phyloP scores from a whole-genome alignment of 208 protist species.

The Vickermania spadyakhi region DNA sequence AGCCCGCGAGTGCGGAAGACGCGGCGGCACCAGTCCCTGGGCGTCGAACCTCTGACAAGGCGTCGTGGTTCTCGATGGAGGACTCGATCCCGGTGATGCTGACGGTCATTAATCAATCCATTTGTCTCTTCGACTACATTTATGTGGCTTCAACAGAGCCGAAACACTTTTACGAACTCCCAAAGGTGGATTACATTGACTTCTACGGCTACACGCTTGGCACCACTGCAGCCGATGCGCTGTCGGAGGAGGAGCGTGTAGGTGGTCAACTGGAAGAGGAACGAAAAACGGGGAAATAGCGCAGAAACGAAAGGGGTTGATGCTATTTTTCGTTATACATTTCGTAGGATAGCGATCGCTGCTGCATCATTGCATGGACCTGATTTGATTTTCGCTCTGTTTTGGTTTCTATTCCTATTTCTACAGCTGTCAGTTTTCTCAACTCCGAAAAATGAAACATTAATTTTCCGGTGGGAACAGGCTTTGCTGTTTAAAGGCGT shows the following conservation, averaged over 20 bases:
- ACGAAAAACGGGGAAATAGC: no score
- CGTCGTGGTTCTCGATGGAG: not conserved
- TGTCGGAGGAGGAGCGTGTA: not conserved
- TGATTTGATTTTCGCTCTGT: no score
- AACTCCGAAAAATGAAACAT: no score
- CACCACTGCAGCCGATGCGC: not conserved
- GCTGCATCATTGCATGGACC: no score
- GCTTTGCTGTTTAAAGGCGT: no score
- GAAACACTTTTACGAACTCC: conserved; percentile 41
- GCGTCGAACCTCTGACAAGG: not conserved
- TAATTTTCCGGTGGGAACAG: no score
- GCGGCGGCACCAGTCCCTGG: conserved; percentile 1
- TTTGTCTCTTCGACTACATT: conserved; percentile 19
- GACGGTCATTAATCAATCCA: conserved; percentile 7
- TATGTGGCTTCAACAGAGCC: conserved; percentile 30
- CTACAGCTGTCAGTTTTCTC: no score
- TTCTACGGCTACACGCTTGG: conserved; percentile 22
- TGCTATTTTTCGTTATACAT: no score
- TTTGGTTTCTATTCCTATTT: no score
- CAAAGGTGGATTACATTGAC: conserved; percentile 35
- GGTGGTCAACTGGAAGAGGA: conserved; percentile 8
- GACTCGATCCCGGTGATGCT: conserved; percentile 19
- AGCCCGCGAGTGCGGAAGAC: conserved; percentile 8
- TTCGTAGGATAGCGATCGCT: no score
- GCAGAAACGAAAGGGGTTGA: no score